Evolutionary conservation across 2,329 filamentous ascomycete species (phyloP), one percentile per base, ranked within the genome.

Genomic region (Botrytis sinoallii): DNA sequence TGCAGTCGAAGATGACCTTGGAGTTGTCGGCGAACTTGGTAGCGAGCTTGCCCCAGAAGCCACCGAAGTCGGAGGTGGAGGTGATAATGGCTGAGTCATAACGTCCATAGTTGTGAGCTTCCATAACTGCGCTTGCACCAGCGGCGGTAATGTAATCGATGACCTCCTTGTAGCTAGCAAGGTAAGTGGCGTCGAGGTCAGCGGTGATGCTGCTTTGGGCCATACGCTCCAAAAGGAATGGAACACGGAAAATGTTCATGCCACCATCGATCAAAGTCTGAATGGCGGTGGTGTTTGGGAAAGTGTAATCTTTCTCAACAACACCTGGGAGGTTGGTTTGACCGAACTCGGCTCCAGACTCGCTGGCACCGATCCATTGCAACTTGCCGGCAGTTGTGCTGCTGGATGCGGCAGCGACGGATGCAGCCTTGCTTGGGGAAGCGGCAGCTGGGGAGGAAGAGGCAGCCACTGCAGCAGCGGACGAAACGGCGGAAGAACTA

Each of bases 271-370:
- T 72, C 48, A 72, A 59, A n/a, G 32, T 69, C 48, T 72, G 64
- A 25, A 72, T 72, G 64, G 71, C 52, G 18, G 52, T 12, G 2
- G 86, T 82, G 68, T 86, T 85, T 2, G 89, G 88, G 85, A 88
- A 91, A 35, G 83, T 89, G 78, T 87, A 92, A 77, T 91, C 88
- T 71, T 84, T 90, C 68, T 84, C 85, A 72, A 87, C 83, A 1
- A 81, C 81, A 16, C 89, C 89, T 2, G 89, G 89, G 46, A 90
- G 82, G 70, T 83, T 85, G 38, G 79, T 82, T 74, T 87, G 84
- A 59, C 89, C 89, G 74, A 91, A 91, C 77, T 92, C 90, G 60
- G 89, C 88, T 20, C 89, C 89, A 32, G 88, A 86, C 79, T 90
- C 79, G 68, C 79, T 79, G 60, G 78, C 79, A 65, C 76, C 76